Evolutionary conservation across 805 yeast genomes (phyloP), one percentile per base, ranked within the genome.

Genomic region (Candida insectalens): DNA sequence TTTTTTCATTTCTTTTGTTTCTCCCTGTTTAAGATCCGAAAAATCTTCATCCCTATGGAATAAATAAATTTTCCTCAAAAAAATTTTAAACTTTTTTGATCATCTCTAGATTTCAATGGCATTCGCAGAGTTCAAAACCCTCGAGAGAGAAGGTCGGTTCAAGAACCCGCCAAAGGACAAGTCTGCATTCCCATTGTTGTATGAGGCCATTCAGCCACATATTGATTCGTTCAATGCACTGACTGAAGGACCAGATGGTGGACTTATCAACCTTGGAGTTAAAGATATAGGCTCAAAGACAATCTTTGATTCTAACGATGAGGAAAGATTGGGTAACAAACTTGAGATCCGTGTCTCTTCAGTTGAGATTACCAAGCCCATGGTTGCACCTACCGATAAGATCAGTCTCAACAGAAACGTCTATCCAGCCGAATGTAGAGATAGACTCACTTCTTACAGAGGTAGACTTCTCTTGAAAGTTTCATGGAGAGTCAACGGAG

Each of bases 211-310:
- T 27, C 75, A 76, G 37, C 98, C 98, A 4, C 98, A 92, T 56
- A 73, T 92, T 36, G 96, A 95, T 6, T 89, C 97, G 2, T 92
- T 92, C 68, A 82, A 92, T 66, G 96, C 96, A 4, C 66, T 92
- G 37, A 83, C 95, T 17, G 94, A 83, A 38, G 95, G 95, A 29
- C 75, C 83, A 17, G 77, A 67, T 29, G 94, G 89, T 30, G 96
- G 96, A 5, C 58, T 92, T 18, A 65, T 92, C 39, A 85, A 88
- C 55, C 62, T 80, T 33, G 96, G 83, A 2, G 94, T 81, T 30
- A 69, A 79, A 49, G 97, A 92, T 51, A 85, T 92, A 40, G 98
- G 97, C 7, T 60, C 73, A 39, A 83, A 79, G 50, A 76, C 87
- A 13, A 77, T 85, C 9, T 89, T 84, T 53, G 98, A 92, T 57